phyloP scores from a whole-genome alignment of 768 basidiomycete genomes.

The Coprinopsis strossmayeri region DNA sequence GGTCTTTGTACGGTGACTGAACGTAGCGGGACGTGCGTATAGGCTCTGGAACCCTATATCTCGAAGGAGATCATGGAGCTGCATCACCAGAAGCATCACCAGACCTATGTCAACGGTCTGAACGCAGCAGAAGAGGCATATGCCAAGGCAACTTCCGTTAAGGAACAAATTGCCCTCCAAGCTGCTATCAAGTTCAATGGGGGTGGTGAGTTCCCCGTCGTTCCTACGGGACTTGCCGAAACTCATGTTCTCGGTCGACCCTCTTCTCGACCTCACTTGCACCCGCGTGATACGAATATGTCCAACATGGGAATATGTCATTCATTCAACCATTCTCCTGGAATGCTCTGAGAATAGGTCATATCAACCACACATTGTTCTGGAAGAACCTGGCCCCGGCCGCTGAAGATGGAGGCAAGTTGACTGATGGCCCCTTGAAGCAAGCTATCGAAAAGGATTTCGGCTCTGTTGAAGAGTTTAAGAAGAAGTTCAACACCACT shows the following conservation, averaged over 20 bases:
- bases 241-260: background rate
- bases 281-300: background rate
- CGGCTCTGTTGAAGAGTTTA: conserved; percentile 81
- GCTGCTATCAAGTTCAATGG: conserved; percentile 95
- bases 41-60: conserved; percentile 92
- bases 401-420: conserved; percentile 53
- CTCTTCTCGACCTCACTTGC: background rate
- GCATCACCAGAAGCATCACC: conserved; percentile 89
- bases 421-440: conserved; percentile 64
- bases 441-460: conserved; percentile 75
- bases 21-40: background rate
- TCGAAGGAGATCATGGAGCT: conserved; percentile 89
- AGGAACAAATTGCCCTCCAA: conserved; percentile 79
- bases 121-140: conserved; percentile 91
- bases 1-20: no score
- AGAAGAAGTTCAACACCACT: conserved; percentile 78
- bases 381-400: conserved; percentile 94
- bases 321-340: background rate
- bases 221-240: background rate
- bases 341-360: conserved; percentile 39
- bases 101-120: conserved; percentile 90
- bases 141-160: conserved; percentile 53
- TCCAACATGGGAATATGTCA: background rate
- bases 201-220: conserved; percentile 49
- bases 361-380: conserved; percentile 94